A percentile compares a stretch with the other conserved stretches of the same genome.
These are phyloP conservation scores for Solanum tarapatanum DNA, from an alignment of 257 asterid species.

Conservation along the genomic window DNA sequence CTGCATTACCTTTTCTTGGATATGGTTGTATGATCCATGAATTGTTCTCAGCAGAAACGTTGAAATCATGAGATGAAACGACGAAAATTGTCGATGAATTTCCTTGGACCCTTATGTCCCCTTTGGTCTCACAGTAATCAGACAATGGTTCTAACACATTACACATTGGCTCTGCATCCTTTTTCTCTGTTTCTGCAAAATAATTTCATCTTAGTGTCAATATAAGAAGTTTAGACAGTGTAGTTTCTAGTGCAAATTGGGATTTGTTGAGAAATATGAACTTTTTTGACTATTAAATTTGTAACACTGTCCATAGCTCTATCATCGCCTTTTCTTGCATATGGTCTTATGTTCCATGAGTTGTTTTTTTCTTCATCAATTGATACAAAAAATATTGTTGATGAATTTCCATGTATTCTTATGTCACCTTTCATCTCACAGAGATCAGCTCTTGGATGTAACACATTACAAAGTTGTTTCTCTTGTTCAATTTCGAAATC, in stretches of 20 bases:
- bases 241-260: conserved; percentile 28
- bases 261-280: neutral
- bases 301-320: conserved; percentile 18
- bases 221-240: no score
- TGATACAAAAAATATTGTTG: conserved; percentile 37
- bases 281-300: conserved; percentile 1
- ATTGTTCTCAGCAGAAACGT: neutral
- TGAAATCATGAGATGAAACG: neutral
- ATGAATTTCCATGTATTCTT: conserved; percentile 31
- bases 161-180: conserved; percentile 10
- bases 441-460: conserved; percentile 26
- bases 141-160: conserved; percentile 10
- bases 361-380: neutral
- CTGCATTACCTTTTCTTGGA: conserved; percentile 28
- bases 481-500: neutral
- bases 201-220: neutral
- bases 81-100: conserved; percentile 21
- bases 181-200: conserved; percentile 7
- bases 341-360: conserved; percentile 33
- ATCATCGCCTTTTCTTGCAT: conserved; percentile 34
- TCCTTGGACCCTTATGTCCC: conserved; percentile 24
- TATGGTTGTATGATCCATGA: conserved; percentile 36
- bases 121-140: conserved; percentile 27
- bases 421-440: conserved; percentile 50
- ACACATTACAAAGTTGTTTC: conserved; percentile 11